Evolutionary conservation across 163 green algal genomes (phyloP).

Genomic region (Scenedesmus sp.): DNA sequence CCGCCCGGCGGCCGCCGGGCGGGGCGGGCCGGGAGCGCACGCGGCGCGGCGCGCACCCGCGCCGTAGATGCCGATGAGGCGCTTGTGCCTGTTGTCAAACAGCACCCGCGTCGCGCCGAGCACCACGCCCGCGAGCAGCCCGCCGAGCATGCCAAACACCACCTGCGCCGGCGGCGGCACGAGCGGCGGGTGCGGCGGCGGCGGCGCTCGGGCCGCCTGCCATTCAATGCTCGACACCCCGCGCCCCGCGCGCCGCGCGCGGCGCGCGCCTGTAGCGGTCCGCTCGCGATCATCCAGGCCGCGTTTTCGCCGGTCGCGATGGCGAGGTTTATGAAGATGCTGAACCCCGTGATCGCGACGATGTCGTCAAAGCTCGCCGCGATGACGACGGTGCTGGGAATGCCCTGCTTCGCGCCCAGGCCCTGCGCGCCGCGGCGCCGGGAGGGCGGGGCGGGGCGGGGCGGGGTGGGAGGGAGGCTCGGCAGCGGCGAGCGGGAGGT

Average conservation of each 20-base stretch:
- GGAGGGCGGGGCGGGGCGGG: no score
- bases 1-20: no score
- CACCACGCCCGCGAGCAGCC: constrained; percentile 56
- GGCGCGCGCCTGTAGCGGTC: constrained; percentile 58
- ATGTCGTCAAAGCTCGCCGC: constrained; percentile 89
- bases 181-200: neutral
- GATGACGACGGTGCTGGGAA: constrained; percentile 85
- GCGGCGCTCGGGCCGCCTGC: no score
- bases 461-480: no score
- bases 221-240: no score
- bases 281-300: constrained; percentile 73
- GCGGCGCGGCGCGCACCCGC: constrained; percentile 48
- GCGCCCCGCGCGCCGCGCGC: no score
- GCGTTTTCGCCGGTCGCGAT: constrained; percentile 55
- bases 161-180: constrained; percentile 43
- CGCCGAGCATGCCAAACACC: constrained; percentile 72
- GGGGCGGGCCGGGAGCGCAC: no score
- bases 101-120: constrained; percentile 64
- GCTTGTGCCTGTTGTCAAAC: constrained; percentile 68
- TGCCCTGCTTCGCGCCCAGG: constrained; percentile 52
- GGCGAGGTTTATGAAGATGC: constrained; percentile 84
- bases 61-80: constrained; percentile 56
- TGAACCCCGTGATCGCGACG: constrained; percentile 86
- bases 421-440: no score
- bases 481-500: no score